Evolutionary conservation across 352 stramenopile genomes (phyloP).

Genomic region (Globisporangium nodosum): DNA sequence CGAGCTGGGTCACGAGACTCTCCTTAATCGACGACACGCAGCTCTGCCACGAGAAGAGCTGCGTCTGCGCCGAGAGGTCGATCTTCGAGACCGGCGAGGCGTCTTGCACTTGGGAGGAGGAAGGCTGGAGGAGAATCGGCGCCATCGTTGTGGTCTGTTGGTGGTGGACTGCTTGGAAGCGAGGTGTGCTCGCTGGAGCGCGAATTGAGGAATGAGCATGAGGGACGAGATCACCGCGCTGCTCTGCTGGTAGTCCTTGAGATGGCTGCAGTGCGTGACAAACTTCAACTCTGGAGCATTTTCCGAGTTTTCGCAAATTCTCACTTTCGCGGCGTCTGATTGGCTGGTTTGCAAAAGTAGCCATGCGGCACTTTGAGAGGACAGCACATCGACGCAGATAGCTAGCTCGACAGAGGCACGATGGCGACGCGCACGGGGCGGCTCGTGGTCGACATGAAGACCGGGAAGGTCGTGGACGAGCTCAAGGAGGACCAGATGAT

Average conservation of each 20-base stretch:
- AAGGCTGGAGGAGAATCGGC: background rate
- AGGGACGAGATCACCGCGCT: background rate
- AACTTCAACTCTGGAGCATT: background rate
- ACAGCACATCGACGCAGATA: background rate
- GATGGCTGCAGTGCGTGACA: background rate
- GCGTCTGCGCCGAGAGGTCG: background rate
- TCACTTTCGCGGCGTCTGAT: background rate
- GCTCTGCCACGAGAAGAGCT: background rate
- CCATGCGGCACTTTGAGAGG: background rate
- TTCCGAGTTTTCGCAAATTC: background rate
- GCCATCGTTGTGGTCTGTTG: background rate
- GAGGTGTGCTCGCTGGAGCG: background rate
- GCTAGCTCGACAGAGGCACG: background rate
- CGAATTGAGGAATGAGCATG: background rate
- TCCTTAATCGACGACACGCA: background rate
- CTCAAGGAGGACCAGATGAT: slow-evolving; percentile 65
- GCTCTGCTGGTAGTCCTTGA: background rate
- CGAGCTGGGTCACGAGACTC: background rate
- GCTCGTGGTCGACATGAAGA: slow-evolving; percentile 43
- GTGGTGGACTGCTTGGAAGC: background rate
- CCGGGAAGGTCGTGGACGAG: slow-evolving; percentile 61
- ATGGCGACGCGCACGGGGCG: slow-evolving; percentile 59
- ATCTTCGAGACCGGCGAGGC: background rate
- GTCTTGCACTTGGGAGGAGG: background rate
- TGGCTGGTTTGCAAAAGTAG: background rate